A percentile compares a stretch with the other conserved stretches of the same genome.
Evolutionary conservation across 371 early-diverging fungal genomes (phyloP).

Genomic region (Apophysomyces trapeziformis): DNA sequence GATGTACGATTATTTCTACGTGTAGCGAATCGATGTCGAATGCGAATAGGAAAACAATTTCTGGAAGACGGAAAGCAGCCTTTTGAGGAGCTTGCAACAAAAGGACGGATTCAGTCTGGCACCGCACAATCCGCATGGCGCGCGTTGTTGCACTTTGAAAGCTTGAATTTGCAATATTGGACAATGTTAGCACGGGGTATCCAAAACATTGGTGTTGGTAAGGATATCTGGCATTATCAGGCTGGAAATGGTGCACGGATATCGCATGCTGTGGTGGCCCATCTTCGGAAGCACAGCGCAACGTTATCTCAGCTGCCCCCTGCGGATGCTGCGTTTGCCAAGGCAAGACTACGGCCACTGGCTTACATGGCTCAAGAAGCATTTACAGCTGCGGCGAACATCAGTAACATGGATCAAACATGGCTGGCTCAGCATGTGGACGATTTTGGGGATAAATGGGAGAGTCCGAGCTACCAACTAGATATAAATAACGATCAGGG

Average conservation of each 20-base stretch:
- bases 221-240: constrained; percentile 42
- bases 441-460: constrained; percentile 6
- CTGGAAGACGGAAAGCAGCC: constrained; percentile 45
- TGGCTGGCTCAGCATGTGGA: constrained; percentile 12
- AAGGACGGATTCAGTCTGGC: constrained; percentile 6
- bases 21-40: constrained; percentile 66
- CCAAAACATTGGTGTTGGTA: constrained; percentile 39
- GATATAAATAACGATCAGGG: constrained; percentile 13
- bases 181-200: constrained; percentile 52
- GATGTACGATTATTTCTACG: constrained; percentile 65
- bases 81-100: constrained; percentile 30
- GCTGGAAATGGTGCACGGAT: constrained; percentile 31
- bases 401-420: constrained; percentile 4
- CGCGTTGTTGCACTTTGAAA: constrained; percentile 35
- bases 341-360: constrained; percentile 26
- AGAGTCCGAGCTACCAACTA: not conserved
- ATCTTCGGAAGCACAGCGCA: constrained; percentile 23
- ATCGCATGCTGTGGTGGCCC: constrained; percentile 29
- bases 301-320: constrained; percentile 9
- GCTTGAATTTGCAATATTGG: constrained; percentile 58
- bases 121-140: not conserved
- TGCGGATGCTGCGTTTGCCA: constrained; percentile 17
- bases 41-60: constrained; percentile 62
- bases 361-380: constrained; percentile 31
- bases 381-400: constrained; percentile 1